These are phyloP conservation scores for Ceratocystis huliohia DNA, from an alignment of 2,329 filamentous ascomycete species.

Conservation along the genomic window DNA sequence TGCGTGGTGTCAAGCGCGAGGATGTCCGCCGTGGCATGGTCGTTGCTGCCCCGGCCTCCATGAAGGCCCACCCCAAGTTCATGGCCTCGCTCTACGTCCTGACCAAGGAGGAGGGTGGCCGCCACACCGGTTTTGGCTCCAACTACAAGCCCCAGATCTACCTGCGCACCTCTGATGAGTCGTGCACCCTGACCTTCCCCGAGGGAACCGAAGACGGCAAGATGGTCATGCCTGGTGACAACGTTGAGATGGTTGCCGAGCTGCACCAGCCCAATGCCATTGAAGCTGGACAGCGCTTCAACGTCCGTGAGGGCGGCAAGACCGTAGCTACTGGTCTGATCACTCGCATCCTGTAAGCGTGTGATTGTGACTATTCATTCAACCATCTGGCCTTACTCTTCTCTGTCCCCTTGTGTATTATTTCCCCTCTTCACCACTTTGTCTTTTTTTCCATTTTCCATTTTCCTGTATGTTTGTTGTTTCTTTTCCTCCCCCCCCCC, in stretches of 20 bases:
- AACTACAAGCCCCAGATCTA: slow-evolving; percentile 97
- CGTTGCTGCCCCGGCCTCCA: slow-evolving; percentile 65
- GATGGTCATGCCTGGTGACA: slow-evolving; percentile 97
- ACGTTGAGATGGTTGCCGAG: slow-evolving; percentile 89
- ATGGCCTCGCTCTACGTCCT: slow-evolving; percentile 92
- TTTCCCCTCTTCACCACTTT: background rate
- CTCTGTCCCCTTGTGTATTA: slow-evolving; percentile 19
- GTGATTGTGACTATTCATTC: background rate
- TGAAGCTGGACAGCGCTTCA: slow-evolving; percentile 90
- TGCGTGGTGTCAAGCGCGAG: slow-evolving; percentile 92
- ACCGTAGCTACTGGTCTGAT: slow-evolving; percentile 75
- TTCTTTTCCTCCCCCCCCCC: background rate
- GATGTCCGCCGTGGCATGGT: slow-evolving; percentile 94
- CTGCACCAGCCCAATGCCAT: slow-evolving; percentile 76
- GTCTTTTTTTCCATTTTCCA: slow-evolving; percentile 3
- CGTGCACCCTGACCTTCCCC: slow-evolving; percentile 69
- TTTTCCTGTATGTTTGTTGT: background rate
- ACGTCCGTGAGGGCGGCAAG: slow-evolving; percentile 91
- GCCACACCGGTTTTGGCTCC: slow-evolving; percentile 86
- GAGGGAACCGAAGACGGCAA: slow-evolving; percentile 68
- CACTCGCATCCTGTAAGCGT: slow-evolving; percentile 51
- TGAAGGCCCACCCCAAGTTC: slow-evolving; percentile 85
- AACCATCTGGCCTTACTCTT: background rate
- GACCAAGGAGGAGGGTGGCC: slow-evolving; percentile 94
- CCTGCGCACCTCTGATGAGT: slow-evolving; percentile 80